phyloP scores from a whole-genome alignment of 192 early-diverging fungal genomes.

The Linnemannia schmuckeri region DNA sequence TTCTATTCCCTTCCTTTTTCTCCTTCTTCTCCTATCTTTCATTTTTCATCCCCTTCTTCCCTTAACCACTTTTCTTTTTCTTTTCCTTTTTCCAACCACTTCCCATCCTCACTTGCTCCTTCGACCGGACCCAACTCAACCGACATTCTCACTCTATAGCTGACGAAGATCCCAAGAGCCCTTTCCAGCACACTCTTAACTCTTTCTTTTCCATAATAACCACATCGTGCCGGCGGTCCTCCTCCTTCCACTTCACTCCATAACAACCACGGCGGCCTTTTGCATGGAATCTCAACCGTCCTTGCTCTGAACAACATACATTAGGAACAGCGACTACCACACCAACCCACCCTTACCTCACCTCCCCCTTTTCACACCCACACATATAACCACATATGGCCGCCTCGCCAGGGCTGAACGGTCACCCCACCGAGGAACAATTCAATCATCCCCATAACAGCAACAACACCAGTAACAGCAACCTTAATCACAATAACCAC shows the following conservation, averaged over 20 bases:
- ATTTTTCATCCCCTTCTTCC: background rate
- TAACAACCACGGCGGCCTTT: constrained; percentile 10
- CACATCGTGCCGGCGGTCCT: background rate
- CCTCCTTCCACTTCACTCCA: background rate
- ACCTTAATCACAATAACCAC: constrained; percentile 9
- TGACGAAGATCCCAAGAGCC: background rate
- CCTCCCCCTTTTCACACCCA: background rate
- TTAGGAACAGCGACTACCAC: constrained; percentile 1
- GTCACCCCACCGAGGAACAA: background rate
- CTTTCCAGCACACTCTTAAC: background rate
- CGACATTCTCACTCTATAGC: background rate
- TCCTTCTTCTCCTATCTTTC: background rate
- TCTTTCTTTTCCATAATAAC: background rate
- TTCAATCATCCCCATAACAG: constrained; percentile 5
- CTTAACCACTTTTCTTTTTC: background rate
- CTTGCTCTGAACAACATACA: constrained; percentile 4
- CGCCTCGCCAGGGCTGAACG: constrained; percentile 10
- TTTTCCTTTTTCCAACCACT: background rate
- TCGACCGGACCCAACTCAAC: no score
- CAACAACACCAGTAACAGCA: constrained; percentile 4
- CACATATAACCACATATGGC: constrained; percentile 9
- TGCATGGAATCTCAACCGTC: constrained; percentile 17
- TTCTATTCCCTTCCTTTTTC: background rate
- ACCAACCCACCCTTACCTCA: background rate
- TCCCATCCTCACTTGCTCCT: background rate